Percentiles rank a stretch among this genome's conserved stretches.
phyloP scores from a whole-genome alignment of 768 basidiomycete genomes.

The Rhodotorula kratochvilovae region DNA sequence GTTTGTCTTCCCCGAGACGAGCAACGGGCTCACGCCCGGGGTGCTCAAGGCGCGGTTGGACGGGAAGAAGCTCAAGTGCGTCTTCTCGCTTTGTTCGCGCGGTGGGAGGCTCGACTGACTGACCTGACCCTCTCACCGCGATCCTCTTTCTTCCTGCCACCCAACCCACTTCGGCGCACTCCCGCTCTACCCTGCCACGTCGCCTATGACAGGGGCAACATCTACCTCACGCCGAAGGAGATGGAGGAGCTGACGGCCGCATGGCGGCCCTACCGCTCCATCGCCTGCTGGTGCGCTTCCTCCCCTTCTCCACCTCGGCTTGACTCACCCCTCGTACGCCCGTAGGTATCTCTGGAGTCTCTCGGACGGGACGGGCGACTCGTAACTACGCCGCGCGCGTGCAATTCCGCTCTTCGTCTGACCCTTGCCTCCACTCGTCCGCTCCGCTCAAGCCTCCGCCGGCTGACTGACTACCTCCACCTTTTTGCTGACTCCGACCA shows the following conservation, averaged over 20 bases:
- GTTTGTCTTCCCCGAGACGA: constrained; percentile 33
- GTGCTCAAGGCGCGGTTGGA: constrained; percentile 26
- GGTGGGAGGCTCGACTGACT: no score
- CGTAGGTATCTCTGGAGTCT: constrained; percentile 14
- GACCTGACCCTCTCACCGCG: no score
- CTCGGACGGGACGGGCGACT: constrained; percentile 1
- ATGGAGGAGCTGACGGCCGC: constrained; percentile 42
- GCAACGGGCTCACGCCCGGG: constrained; percentile 28
- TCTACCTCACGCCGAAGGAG: constrained; percentile 39
- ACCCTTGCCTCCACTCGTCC: no score
- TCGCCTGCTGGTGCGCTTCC: constrained; percentile 37
- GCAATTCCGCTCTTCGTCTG: not conserved
- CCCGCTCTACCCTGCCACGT: accelerated
- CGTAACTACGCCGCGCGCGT: not conserved
- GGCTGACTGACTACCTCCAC: no score
- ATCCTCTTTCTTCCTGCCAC: no score
- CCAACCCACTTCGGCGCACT: no score
- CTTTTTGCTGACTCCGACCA: no score
- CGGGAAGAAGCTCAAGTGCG: constrained; percentile 43
- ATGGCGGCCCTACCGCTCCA: constrained; percentile 38
- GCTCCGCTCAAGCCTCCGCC: no score
- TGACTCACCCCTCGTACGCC: no score
- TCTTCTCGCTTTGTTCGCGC: not conserved
- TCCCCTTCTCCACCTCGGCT: not conserved
- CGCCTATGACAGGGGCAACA: constrained; percentile 32